A percentile compares a stretch with the other conserved stretches of the same genome.
Conservation (phyloP, 306 rosid species). For the Castanea crenata region DNA sequence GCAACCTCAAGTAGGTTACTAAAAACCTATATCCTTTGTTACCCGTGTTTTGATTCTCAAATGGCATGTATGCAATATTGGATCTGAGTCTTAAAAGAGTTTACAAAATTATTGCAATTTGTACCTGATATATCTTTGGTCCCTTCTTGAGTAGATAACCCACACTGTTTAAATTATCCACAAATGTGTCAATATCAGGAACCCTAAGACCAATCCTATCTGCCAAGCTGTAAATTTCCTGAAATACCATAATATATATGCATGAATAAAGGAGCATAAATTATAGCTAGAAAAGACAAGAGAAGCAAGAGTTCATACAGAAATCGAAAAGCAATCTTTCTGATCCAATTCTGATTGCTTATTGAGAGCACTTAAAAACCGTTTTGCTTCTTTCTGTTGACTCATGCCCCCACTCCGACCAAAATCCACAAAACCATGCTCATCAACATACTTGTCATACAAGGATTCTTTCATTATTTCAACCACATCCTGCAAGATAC, state of each 20-base stretch:
- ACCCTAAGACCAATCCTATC: slow-evolving; percentile 77
- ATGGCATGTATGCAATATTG: background rate
- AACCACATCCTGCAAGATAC: slow-evolving; percentile 77
- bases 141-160: slow-evolving; percentile 92
- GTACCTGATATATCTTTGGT: slow-evolving; percentile 85
- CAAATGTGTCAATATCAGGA: slow-evolving; percentile 81
- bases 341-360: slow-evolving; percentile 86
- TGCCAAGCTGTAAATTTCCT: slow-evolving; percentile 93
- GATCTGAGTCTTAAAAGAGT: background rate
- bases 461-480: slow-evolving; percentile 98
- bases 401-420: slow-evolving; percentile 99
- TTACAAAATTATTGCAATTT: background rate
- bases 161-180: slow-evolving; percentile 75
- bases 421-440: slow-evolving; percentile 88
- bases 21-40: background rate
- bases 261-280: slow-evolving; percentile 9
- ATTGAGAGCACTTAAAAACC: slow-evolving; percentile 87
- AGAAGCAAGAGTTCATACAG: slow-evolving; percentile 44
- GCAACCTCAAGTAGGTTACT: background rate
- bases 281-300: slow-evolving; percentile 6
- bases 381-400: slow-evolving; percentile 92
- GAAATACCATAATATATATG: slow-evolving; percentile 24
- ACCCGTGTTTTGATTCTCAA: background rate
- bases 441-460: slow-evolving; percentile 85
- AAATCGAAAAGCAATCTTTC: slow-evolving; percentile 78